phyloP scores from a whole-genome alignment of 768 basidiomycete genomes.

The Leccinum obscurum region DNA sequence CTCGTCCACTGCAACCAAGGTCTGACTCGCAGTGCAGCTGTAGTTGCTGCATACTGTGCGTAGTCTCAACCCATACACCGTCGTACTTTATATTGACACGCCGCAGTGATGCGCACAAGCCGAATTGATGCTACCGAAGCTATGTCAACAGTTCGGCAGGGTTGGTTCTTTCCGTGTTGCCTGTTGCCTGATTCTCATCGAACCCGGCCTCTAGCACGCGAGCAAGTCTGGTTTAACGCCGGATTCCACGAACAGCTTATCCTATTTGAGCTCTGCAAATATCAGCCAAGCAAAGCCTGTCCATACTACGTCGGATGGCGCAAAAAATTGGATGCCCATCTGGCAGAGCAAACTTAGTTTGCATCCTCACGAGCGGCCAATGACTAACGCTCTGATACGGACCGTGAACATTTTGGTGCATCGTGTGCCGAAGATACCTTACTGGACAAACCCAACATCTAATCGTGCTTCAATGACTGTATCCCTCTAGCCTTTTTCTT shows the following conservation, averaged over 20 bases:
- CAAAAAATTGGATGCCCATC: constrained; percentile 48
- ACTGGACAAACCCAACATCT: constrained; percentile 19
- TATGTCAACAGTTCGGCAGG: constrained; percentile 58
- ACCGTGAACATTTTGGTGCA: constrained; percentile 12
- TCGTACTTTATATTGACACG: constrained; percentile 8
- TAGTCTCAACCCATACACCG: background rate
- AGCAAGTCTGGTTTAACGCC: constrained; percentile 78
- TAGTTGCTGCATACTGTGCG: constrained; percentile 78
- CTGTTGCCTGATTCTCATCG: constrained; percentile 5
- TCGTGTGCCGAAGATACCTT: constrained; percentile 9
- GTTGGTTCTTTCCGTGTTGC: constrained; percentile 35
- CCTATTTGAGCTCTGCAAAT: constrained; percentile 71
- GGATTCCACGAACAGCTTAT: constrained; percentile 80
- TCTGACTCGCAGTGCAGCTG: constrained; percentile 63
- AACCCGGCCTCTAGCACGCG: constrained; percentile 48
- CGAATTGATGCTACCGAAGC: constrained; percentile 58
- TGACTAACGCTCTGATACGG: constrained; percentile 10
- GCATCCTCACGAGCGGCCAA: constrained; percentile 5
- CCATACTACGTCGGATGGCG: constrained; percentile 73
- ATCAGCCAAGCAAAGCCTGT: constrained; percentile 56
- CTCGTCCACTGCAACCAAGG: constrained; percentile 71
- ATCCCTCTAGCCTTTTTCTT: constrained; percentile 13
- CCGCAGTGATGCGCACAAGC: constrained; percentile 65
- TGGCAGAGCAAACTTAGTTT: constrained; percentile 33
- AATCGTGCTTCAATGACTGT: constrained; percentile 18